Evolutionary conservation across 345 rosid genomes (phyloP).

Genomic region (Raphanus sativus): DNA sequence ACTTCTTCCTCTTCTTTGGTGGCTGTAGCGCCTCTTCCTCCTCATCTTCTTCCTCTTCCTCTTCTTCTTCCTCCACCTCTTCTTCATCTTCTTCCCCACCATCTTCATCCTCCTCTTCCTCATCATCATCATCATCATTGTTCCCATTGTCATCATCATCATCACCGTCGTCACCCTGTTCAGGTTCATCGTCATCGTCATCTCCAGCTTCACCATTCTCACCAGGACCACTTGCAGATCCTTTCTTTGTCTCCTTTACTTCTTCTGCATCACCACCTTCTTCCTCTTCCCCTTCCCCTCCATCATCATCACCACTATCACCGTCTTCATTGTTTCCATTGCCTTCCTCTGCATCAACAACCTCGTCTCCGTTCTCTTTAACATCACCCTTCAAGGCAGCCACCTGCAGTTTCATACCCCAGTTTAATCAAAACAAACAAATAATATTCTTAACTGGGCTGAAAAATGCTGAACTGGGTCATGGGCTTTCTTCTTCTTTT

Average conservation of each 20-base stretch:
- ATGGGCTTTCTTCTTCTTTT: constrained; percentile 25
- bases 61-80: constrained; percentile 46
- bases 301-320: constrained; percentile 43
- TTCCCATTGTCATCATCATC: constrained; percentile 38
- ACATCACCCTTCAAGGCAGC: constrained; percentile 35
- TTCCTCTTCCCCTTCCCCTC: constrained; percentile 3
- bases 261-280: constrained; percentile 45
- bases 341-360: constrained; percentile 62
- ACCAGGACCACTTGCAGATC: constrained; percentile 39
- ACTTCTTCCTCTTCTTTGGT: constrained; percentile 96
- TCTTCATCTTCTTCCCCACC: constrained; percentile 43
- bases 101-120: constrained; percentile 35
- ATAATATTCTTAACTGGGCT: background rate
- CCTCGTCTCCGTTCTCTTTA: constrained; percentile 35
- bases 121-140: constrained; percentile 19
- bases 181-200: constrained; percentile 27
- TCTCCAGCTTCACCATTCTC: constrained; percentile 40
- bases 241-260: constrained; percentile 49
- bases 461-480: background rate
- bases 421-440: background rate
- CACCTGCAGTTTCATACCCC: constrained; percentile 38
- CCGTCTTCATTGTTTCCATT: constrained; percentile 38
- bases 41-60: constrained; percentile 64
- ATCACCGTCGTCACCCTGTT: background rate
- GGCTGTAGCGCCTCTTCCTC: constrained; percentile 87